These are phyloP conservation scores for Solanum arcanum DNA, from an alignment of 257 asterid species.

Conservation along the genomic window DNA sequence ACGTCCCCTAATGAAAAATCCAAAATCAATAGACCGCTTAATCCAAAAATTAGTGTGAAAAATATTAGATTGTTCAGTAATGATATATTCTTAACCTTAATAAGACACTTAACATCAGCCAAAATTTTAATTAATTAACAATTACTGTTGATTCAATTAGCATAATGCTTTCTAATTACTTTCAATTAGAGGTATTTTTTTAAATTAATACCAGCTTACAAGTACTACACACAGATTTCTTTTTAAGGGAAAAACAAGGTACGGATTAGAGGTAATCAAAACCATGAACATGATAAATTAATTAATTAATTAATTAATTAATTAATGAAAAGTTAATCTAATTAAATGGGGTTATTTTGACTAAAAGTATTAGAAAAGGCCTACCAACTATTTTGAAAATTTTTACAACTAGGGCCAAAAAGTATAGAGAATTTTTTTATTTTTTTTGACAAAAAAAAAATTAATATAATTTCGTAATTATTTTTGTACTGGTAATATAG, in stretches of 20 bases:
- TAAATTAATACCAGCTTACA: neutral
- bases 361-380: neutral
- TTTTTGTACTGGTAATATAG: neutral
- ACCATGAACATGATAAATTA: neutral
- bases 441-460: too few species aligned
- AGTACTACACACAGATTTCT: neutral
- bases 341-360: neutral
- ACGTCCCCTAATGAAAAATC: neutral
- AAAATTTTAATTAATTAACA: conserved; percentile 7
- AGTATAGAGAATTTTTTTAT: neutral
- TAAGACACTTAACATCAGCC: conserved; percentile 5
- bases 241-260: neutral
- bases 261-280: neutral
- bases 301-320: neutral
- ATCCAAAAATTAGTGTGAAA: neutral
- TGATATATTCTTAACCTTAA: conserved; percentile 2
- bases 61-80: neutral
- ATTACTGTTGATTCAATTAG: neutral
- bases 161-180: neutral
- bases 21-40: neutral
- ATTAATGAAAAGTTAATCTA: neutral
- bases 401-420: conserved; percentile 3
- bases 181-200: neutral
- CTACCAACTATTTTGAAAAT: conserved; percentile 22
- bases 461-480: neutral